Evolutionary conservation across 768 basidiomycete genomes (phyloP), one percentile per base, ranked within the genome.

Genomic region (Rhodotorula diobovata): DNA sequence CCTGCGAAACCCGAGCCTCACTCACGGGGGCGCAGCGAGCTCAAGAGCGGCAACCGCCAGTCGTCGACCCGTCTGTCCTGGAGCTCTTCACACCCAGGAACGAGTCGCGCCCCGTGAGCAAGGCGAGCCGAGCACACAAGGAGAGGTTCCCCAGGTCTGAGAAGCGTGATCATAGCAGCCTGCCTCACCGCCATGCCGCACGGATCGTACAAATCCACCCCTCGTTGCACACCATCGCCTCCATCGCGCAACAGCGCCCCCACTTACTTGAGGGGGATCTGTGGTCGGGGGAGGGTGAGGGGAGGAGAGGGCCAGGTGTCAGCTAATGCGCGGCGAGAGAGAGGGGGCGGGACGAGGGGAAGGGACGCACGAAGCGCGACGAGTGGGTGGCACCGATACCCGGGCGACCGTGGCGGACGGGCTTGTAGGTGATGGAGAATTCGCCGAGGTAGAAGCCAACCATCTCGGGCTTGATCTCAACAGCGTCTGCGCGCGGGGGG

Each of bases 391-490:
- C 93, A 86, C 90, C 81, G 84, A 93, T 90, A 92, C 95, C 95
- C 79, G 96, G 94, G 79, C 95, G 93, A 87, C 95, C 95, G 86
- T 99, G 95, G 86, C 94, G 94, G 83, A 99, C 95, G 79, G 95
- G 95, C 81, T 90, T 87, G 63, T 72, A 64, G 23, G 74, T 63
- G 61, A 70, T 66, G 43, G 80, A 82, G 81, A 82, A 82, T 84
- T 99, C 96, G 74, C 86, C 96, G 80, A 98, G 93, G 85, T 99
- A 98, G 87, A 95, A 94, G 70, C 96, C 96, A 74, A 90, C 91
- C 96, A 99, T 99, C 83, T 99, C 96, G 76, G 96, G 94, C 85
- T 95, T 98, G 85, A 98, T 94, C 84, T 98, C 95, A 74, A 97
- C 93, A 54, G 92, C 88, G 75, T 76, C 66, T 73, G 63, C 41